These are phyloP conservation scores for Beauveria scarabaeidicola DNA, from an alignment of 2,329 filamentous ascomycete genomes.

Conservation along the genomic window DNA sequence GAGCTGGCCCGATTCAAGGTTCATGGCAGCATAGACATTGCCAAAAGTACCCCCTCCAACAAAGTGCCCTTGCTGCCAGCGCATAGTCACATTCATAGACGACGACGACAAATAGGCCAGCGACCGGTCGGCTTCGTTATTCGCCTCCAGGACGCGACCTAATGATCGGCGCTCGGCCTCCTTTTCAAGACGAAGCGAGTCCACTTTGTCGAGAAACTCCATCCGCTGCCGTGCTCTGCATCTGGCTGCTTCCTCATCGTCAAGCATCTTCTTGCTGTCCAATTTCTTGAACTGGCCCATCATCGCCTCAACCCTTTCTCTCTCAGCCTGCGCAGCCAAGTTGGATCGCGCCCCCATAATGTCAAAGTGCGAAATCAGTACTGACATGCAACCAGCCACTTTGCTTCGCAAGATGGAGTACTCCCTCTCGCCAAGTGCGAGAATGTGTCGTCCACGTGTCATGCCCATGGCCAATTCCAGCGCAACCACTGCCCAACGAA, in stretches of 20 bases:
- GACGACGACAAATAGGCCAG: constrained; percentile 89
- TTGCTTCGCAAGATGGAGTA: constrained; percentile 76
- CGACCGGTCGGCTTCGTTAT: constrained; percentile 91
- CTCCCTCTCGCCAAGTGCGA: constrained; percentile 83
- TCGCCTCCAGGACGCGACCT: constrained; percentile 84
- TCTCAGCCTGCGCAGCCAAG: constrained; percentile 87
- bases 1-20: constrained; percentile 86
- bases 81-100: constrained; percentile 87
- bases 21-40: constrained; percentile 95
- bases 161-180: constrained; percentile 80
- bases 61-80: constrained; percentile 98
- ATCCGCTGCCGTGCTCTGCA: constrained; percentile 70
- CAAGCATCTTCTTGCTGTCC: constrained; percentile 63
- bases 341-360: constrained; percentile 96
- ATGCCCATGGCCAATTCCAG: constrained; percentile 97
- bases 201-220: constrained; percentile 63
- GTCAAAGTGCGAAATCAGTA: constrained; percentile 96
- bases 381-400: constrained; percentile 93
- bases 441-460: constrained; percentile 85
- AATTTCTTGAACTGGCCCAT: constrained; percentile 67
- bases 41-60: constrained; percentile 96
- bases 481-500: constrained; percentile 92
- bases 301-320: constrained; percentile 74
- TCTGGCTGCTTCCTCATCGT: constrained; percentile 77
- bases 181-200: constrained; percentile 68